A percentile compares a stretch with the other conserved stretches of the same genome.
Conservation (phyloP, 2,329 filamentous ascomycete species). For the Sporothrix protearum region DNA sequence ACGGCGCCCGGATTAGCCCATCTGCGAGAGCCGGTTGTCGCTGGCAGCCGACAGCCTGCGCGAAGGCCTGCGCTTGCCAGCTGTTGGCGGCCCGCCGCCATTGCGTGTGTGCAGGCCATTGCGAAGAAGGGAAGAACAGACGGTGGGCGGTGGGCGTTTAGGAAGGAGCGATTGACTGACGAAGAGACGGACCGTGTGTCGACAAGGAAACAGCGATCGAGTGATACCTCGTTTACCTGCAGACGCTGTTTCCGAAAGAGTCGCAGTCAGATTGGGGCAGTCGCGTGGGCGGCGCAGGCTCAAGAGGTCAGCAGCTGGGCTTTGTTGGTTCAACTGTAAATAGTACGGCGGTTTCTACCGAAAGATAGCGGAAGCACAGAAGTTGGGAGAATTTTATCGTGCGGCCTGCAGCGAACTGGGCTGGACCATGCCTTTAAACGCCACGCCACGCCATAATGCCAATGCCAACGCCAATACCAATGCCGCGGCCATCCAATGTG, state of each 20-base stretch:
- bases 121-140: neutral
- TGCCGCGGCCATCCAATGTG: neutral
- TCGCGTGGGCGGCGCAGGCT: neutral
- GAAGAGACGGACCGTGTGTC: neutral
- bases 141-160: neutral
- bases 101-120: neutral
- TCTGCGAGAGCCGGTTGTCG: neutral
- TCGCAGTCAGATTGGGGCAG: neutral
- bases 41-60: neutral
- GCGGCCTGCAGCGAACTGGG: neutral
- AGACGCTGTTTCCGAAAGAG: neutral
- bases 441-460: neutral
- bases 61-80: neutral
- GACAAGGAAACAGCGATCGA: neutral
- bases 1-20: constrained; percentile 4
- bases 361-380: neutral
- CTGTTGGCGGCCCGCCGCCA: constrained; percentile 10
- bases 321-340: too few species aligned
- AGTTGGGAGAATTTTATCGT: constrained; percentile 1
- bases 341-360: constrained; percentile 7
- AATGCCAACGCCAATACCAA: neutral
- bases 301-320: neutral
- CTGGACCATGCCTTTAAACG: neutral
- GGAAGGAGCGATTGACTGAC: neutral
- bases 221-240: too few species aligned